These are phyloP conservation scores for Alternaria viburni DNA, from an alignment of 2,329 filamentous ascomycete species.

Conservation along the genomic window DNA sequence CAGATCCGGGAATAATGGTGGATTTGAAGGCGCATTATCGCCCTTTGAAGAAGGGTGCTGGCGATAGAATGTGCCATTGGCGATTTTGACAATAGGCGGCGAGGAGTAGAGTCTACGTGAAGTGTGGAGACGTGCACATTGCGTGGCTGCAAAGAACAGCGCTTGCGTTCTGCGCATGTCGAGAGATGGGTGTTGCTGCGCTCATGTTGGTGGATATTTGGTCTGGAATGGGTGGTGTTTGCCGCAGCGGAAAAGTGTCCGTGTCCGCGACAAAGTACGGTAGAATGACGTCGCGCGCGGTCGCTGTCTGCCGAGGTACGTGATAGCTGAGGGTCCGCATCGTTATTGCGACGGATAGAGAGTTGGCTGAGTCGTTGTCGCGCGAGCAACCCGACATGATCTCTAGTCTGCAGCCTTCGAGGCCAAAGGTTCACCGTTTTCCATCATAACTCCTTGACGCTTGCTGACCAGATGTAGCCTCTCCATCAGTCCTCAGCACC, in stretches of 20 bases:
- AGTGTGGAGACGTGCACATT: slow-evolving; percentile 25
- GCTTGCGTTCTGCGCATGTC: slow-evolving; percentile 42
- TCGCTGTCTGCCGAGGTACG: slow-evolving; percentile 31
- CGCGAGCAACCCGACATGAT: slow-evolving; percentile 40
- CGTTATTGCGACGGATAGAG: not conserved
- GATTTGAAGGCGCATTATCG: slow-evolving; percentile 61
- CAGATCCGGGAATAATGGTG: slow-evolving; percentile 74
- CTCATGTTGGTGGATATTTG: slow-evolving; percentile 5
- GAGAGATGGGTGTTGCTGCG: slow-evolving; percentile 11
- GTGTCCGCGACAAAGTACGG: slow-evolving; percentile 25
- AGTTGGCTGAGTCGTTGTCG: slow-evolving; percentile 11
- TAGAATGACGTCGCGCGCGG: slow-evolving; percentile 29
- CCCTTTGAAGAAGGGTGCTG: slow-evolving; percentile 65
- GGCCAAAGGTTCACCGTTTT: slow-evolving; percentile 44
- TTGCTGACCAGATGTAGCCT: slow-evolving; percentile 25
- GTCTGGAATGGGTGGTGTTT: slow-evolving; percentile 15
- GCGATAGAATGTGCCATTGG: slow-evolving; percentile 81
- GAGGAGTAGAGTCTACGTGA: slow-evolving; percentile 26
- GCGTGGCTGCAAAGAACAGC: slow-evolving; percentile 37
- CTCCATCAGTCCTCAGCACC: slow-evolving; percentile 30
- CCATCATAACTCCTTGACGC: not conserved
- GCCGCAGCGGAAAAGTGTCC: slow-evolving; percentile 31
- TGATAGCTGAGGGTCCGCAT: slow-evolving; percentile 11
- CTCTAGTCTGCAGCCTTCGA: slow-evolving; percentile 47
- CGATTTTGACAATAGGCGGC: slow-evolving; percentile 40